phyloP scores from a whole-genome alignment of 2,329 filamentous ascomycete species.

The Cercospora brassicicola region DNA sequence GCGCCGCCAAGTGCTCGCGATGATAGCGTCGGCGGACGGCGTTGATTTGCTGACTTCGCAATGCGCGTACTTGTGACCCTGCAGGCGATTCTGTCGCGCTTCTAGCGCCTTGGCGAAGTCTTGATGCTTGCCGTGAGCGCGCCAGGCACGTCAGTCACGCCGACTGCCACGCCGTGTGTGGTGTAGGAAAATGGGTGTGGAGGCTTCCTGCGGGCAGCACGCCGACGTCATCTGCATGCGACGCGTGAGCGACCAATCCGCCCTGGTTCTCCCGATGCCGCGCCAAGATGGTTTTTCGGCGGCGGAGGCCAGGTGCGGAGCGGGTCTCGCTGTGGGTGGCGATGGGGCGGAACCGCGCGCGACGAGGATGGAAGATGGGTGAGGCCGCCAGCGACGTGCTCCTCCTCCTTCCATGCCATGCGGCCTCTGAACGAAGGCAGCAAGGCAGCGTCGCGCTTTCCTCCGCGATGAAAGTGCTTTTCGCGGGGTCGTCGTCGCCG shows the following conservation, averaged over 20 bases:
- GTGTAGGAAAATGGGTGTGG: background rate
- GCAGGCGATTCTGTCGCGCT: background rate
- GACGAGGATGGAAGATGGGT: background rate
- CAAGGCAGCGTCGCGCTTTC: background rate
- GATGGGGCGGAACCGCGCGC: background rate
- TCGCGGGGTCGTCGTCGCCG: background rate
- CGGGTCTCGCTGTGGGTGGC: background rate
- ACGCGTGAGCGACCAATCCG: background rate
- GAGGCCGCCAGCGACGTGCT: background rate
- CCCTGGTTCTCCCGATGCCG: background rate
- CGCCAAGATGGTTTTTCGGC: background rate
- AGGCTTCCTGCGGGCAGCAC: background rate
- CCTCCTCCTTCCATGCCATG: background rate
- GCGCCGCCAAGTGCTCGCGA: slow-evolving; percentile 3
- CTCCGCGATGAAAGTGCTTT: background rate
- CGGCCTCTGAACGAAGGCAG: background rate
- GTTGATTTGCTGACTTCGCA: slow-evolving; percentile 1
- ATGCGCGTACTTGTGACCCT: background rate
- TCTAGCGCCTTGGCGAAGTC: background rate
- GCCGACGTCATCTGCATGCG: background rate
- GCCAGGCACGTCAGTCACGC: background rate
- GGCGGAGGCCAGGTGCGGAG: background rate
- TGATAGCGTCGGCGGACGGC: slow-evolving; percentile 7
- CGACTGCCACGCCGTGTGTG: background rate
- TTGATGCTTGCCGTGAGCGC: background rate